Conservation (phyloP, 2,329 filamentous ascomycete species). For the Zarea fungicola region DNA sequence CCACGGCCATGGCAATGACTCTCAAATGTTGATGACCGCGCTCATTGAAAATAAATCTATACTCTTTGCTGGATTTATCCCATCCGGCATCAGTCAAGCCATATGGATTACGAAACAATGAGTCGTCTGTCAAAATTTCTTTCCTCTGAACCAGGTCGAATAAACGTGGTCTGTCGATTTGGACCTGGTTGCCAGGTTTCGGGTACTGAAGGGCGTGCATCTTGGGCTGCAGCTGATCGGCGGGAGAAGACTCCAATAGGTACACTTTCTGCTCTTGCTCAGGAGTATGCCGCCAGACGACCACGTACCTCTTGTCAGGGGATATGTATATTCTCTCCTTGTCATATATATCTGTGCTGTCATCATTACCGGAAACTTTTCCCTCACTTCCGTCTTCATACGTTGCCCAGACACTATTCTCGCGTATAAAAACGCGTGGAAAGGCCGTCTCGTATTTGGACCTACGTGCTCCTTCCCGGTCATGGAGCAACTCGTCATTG, state of each 20-base stretch:
- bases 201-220: constrained; percentile 20
- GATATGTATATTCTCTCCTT: not conserved
- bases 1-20: not conserved
- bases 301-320: not conserved
- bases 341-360: not conserved
- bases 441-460: not conserved
- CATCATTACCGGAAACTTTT: not conserved
- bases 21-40: constrained; percentile 16
- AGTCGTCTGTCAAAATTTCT: constrained; percentile 9
- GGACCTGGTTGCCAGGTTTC: not conserved
- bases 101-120: constrained; percentile 15
- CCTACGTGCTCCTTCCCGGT: not conserved
- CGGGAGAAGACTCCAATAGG: not conserved
- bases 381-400: not conserved
- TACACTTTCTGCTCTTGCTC: not conserved
- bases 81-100: constrained; percentile 11
- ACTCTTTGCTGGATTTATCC: constrained; percentile 10
- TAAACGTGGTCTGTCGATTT: constrained; percentile 14
- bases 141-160: constrained; percentile 6
- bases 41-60: constrained; percentile 16
- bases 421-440: not conserved
- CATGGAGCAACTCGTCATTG: not conserved
- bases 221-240: constrained; percentile 24
- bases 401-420: not conserved
- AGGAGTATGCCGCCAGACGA: not conserved